Conservation (phyloP, 1,284 basidiomycete genomes). For the Microbotryum lychnidis-dioicae region DNA sequence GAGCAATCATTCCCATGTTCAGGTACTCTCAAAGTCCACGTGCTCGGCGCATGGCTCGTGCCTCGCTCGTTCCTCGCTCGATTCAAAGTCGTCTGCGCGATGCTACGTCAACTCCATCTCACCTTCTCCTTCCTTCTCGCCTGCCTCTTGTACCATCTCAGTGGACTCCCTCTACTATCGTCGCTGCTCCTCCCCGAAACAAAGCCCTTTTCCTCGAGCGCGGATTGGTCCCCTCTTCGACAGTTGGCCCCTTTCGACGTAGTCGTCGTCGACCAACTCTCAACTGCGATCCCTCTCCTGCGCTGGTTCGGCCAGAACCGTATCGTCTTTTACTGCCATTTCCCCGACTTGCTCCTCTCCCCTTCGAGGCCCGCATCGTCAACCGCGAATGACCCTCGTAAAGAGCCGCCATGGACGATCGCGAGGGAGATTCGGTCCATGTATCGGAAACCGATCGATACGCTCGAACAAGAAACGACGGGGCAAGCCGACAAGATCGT, state of each 20-base stretch:
- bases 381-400: not conserved
- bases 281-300: slow-evolving; percentile 79
- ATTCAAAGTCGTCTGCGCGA: slow-evolving; percentile 82
- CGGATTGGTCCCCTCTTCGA: slow-evolving; percentile 27
- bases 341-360: slow-evolving; percentile 82
- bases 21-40: slow-evolving; percentile 79
- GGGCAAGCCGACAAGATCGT: slow-evolving; percentile 86
- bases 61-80: slow-evolving; percentile 68
- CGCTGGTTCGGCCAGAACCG: slow-evolving; percentile 59
- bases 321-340: slow-evolving; percentile 96
- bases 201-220: slow-evolving; percentile 27
- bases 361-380: slow-evolving; percentile 6
- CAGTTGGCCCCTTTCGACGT: slow-evolving; percentile 52
- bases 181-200: slow-evolving; percentile 24
- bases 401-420: not conserved
- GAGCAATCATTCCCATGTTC: not conserved
- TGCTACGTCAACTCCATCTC: slow-evolving; percentile 78
- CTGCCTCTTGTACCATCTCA: slow-evolving; percentile 35
- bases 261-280: slow-evolving; percentile 90
- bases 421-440: slow-evolving; percentile 47
- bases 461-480: slow-evolving; percentile 81
- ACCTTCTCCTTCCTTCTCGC: slow-evolving; percentile 54
- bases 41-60: slow-evolving; percentile 59
- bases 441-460: slow-evolving; percentile 84
- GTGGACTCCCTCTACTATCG: slow-evolving; percentile 14